phyloP scores from a whole-genome alignment of 2,329 filamentous ascomycete genomes.

The Exophiala xenobiotica region DNA sequence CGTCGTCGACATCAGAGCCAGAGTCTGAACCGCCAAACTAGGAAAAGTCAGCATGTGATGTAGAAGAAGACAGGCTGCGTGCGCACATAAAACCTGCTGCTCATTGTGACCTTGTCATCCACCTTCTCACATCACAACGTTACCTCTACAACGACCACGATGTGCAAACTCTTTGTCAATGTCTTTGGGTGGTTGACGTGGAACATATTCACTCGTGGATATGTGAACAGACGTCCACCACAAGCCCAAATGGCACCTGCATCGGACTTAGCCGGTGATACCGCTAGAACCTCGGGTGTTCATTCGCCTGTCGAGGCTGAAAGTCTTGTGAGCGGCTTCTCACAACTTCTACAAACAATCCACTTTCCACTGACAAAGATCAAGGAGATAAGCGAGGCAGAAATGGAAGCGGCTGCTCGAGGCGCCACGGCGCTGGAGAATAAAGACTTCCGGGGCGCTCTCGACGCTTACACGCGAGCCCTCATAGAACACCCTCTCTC shows the following conservation, averaged over 20 bases:
- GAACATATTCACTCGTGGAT: too few species aligned
- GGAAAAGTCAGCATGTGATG: not conserved
- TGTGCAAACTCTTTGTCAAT: not conserved
- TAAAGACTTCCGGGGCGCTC: conserved; percentile 65
- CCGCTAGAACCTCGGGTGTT: not conserved
- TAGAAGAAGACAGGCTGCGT: not conserved
- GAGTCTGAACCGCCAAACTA: conserved; percentile 32
- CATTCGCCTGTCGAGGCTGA: not conserved
- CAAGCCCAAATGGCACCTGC: not conserved
- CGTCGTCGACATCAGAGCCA: conserved; percentile 55
- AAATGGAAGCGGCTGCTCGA: conserved; percentile 54
- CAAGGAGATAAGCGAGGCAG: too few species aligned
- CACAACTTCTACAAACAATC: not conserved
- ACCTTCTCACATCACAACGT: not conserved
- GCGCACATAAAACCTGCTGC: conserved; percentile 24
- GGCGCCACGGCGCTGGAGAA: conserved; percentile 62
- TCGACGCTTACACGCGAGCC: conserved; percentile 67
- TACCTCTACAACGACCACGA: not conserved
- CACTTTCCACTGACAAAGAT: not conserved
- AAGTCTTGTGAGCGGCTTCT: not conserved
- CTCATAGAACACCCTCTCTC: conserved; percentile 62
- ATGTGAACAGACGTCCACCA: not conserved
- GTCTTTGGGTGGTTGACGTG: not conserved
- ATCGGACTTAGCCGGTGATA: conserved; percentile 2
- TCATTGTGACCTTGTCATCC: conserved; percentile 14